phyloP scores from a whole-genome alignment of 768 basidiomycete genomes.

The Suillus americanus region DNA sequence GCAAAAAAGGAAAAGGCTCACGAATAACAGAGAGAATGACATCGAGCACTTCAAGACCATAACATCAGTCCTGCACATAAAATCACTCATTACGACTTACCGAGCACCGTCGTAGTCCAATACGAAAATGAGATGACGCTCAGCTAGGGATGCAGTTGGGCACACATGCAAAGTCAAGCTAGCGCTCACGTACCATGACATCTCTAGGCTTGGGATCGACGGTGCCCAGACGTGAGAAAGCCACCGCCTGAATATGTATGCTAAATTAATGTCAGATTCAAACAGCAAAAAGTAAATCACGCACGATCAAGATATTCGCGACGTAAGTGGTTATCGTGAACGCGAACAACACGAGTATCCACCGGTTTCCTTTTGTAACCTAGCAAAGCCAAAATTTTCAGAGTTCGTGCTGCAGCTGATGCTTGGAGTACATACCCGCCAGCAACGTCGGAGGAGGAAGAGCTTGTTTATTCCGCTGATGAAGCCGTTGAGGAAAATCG shows the following conservation, averaged over 20 bases:
- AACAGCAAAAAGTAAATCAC: background rate
- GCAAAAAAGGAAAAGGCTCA: constrained; percentile 18
- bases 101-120: constrained; percentile 45
- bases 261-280: background rate
- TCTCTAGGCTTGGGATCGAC: background rate
- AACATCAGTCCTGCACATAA: background rate
- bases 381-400: constrained; percentile 14
- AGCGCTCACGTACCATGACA: background rate
- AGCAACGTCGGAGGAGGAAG: constrained; percentile 51
- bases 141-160: background rate
- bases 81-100: constrained; percentile 19
- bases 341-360: constrained; percentile 35
- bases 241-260: background rate
- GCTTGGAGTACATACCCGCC: constrained; percentile 39
- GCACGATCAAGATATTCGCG: constrained; percentile 42
- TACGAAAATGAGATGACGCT: constrained; percentile 44
- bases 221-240: background rate
- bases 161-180: background rate
- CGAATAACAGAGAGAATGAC: constrained; percentile 38
- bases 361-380: constrained; percentile 41
- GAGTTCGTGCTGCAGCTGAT: background rate
- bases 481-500: constrained; percentile 47
- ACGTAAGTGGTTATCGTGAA: constrained; percentile 35
- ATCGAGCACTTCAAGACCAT: constrained; percentile 36
- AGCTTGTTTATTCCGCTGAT: constrained; percentile 47